phyloP scores from a whole-genome alignment of 1,139 yeast species.

The Geotrichum fermentans region DNA sequence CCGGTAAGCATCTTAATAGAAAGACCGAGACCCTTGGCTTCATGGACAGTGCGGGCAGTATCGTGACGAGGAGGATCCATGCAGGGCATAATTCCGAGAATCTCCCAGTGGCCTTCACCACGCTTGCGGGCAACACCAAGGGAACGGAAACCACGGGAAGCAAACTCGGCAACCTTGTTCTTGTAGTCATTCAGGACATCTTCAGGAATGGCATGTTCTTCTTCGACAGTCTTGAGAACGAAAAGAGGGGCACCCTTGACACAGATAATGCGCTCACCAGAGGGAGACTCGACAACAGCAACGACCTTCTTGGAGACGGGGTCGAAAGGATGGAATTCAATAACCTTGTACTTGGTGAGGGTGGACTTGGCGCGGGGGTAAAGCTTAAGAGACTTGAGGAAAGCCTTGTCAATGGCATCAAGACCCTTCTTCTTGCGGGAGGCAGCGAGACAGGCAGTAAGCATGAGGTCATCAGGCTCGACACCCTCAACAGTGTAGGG shows the following conservation, averaged over 20 bases:
- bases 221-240: slow-evolving; percentile 65
- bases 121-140: slow-evolving; percentile 71
- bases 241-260: slow-evolving; percentile 71
- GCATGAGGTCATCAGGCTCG: slow-evolving; percentile 93
- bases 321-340: slow-evolving; percentile 67
- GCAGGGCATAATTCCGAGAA: slow-evolving; percentile 69
- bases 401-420: slow-evolving; percentile 84
- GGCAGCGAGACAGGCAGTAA: slow-evolving; percentile 97
- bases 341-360: slow-evolving; percentile 59
- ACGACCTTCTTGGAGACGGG: slow-evolving; percentile 70
- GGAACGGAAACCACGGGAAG: slow-evolving; percentile 70
- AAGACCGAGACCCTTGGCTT: slow-evolving; percentile 62
- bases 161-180: slow-evolving; percentile 67
- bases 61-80: slow-evolving; percentile 74
- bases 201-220: slow-evolving; percentile 63
- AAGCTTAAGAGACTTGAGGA: slow-evolving; percentile 72
- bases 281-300: slow-evolving; percentile 63
- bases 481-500: slow-evolving; percentile 99
- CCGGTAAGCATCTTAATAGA: slow-evolving; percentile 70
- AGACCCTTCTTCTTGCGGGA: slow-evolving; percentile 98
- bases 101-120: slow-evolving; percentile 70
- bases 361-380: slow-evolving; percentile 58
- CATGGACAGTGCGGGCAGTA: slow-evolving; percentile 63
- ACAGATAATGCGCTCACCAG: slow-evolving; percentile 62
- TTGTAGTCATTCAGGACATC: slow-evolving; percentile 60